Evolutionary conservation across 2,329 filamentous ascomycete species (phyloP), one percentile per base, ranked within the genome.

Genomic region (Colletotrichum nymphaeae): DNA sequence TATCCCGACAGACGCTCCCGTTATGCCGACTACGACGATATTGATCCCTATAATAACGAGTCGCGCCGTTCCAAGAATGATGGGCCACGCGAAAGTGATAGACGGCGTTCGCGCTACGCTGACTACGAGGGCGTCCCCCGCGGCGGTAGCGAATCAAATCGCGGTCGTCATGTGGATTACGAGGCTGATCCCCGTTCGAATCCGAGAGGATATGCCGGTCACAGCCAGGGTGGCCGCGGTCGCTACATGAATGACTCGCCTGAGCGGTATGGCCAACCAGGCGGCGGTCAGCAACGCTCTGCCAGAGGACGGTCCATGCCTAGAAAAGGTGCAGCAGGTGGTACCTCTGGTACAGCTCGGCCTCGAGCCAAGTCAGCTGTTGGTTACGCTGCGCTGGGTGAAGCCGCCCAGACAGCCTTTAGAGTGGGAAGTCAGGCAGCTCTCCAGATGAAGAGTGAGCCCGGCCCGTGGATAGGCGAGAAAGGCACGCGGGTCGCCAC

Each of bases 401-500:
- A 73, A n/a, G 85, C 86, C 0, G 85, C 85, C 1, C 83, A 84
- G 4, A 86, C 86, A 1, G 86, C 86, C 3, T 78, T 88, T 1
- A 82, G 84, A 42, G 87, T 86, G 1, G 87, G 86, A 46, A 87
- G 86, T 1, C 81, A 87, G 60, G 86, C 86, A 3, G 85, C 85
- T 9, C 85, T 87, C 80, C 82, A 85, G 60, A 81, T 85, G 60
- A 84, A 85, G 62, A 81, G 84, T 58, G 84, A 87, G 19, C 81
- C 82, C 1, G 84, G 86, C 2, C 79, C 83, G 1, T 88, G 87
- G 87, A 78, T 86, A 5, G 86, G 87, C 0, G 78, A 84, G 12
- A 88, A 88, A 75, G 86, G 86, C 5, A 84, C 84, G 57, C 86
- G 86, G 65, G 80, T 88, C 3, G 87, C 85, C 1, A 86, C 86